Conservation (phyloP, 768 basidiomycete genomes). For the Candolleomyces eurysporus region DNA sequence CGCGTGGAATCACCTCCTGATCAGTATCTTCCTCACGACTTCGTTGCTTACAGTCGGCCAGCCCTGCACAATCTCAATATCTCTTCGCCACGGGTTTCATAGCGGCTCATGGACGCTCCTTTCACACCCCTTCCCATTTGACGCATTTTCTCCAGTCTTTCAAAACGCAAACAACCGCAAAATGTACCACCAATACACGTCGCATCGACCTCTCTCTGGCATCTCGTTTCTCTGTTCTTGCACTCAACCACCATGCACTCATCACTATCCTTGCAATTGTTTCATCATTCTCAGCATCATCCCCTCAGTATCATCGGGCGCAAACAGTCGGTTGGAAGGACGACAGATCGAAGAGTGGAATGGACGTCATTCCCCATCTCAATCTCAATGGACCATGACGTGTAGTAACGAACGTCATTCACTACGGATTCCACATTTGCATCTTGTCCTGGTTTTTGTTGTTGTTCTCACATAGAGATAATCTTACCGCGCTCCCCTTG, state of each 20-base stretch:
- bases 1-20: constrained; percentile 67
- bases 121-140: constrained; percentile 30
- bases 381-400: background rate
- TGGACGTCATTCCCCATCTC: constrained; percentile 22
- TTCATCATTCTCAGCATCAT: constrained; percentile 41
- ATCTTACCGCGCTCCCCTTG: constrained; percentile 12
- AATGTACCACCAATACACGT: constrained; percentile 83
- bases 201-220: constrained; percentile 55
- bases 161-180: constrained; percentile 61
- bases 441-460: constrained; percentile 12
- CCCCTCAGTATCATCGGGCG: constrained; percentile 37
- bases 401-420: background rate
- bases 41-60: constrained; percentile 73
- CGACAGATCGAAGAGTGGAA: constrained; percentile 24
- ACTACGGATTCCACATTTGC: constrained; percentile 9
- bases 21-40: constrained; percentile 79
- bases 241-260: constrained; percentile 66
- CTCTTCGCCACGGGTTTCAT: constrained; percentile 65
- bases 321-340: constrained; percentile 45
- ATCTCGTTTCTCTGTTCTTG: constrained; percentile 58
- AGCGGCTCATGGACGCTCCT: constrained; percentile 32
- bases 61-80: constrained; percentile 78
- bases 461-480: constrained; percentile 14
- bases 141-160: constrained; percentile 41
- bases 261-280: constrained; percentile 68